Evolutionary conservation across 73 alveolate species (phyloP).

Genomic region (Symbiodinium pilosum): DNA sequence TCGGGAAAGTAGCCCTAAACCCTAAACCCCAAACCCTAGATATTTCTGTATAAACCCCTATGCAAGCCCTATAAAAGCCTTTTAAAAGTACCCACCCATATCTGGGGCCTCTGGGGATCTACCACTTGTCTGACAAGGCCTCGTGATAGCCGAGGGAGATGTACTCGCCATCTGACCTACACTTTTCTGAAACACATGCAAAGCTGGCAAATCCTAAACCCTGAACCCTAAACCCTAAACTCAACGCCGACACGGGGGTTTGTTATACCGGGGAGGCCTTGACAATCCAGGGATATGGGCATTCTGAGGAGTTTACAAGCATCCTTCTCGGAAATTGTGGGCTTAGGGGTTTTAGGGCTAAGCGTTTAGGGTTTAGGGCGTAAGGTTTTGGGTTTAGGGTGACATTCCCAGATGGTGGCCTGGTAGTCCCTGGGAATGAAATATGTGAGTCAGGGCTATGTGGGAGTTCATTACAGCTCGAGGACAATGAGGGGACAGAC

Average conservation of each 20-base stretch:
- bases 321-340: not conserved
- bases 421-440: too few relatives aligned
- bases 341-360: not conserved
- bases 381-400: not conserved
- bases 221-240: not conserved
- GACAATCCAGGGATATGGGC: not conserved
- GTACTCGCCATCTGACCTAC: slow-evolving; percentile 86
- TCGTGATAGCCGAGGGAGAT: slow-evolving; percentile 82
- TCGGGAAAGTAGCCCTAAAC: not conserved
- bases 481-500: too few relatives aligned
- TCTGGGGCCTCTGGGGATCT: not conserved
- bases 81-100: too few relatives aligned
- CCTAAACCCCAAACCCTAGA: too few relatives aligned
- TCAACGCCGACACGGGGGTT: not conserved
- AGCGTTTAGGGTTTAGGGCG: not conserved
- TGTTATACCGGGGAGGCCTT: not conserved
- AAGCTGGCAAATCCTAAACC: not conserved
- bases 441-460: too few relatives aligned
- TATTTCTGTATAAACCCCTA: too few relatives aligned
- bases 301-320: not conserved
- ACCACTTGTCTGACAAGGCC: not conserved
- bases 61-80: too few relatives aligned
- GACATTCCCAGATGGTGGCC: too few relatives aligned
- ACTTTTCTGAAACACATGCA: not conserved
- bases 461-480: too few relatives aligned